Evolutionary conservation across 495 filamentous ascomycete genomes (phyloP).

Genomic region (Tuber melanosporum): DNA sequence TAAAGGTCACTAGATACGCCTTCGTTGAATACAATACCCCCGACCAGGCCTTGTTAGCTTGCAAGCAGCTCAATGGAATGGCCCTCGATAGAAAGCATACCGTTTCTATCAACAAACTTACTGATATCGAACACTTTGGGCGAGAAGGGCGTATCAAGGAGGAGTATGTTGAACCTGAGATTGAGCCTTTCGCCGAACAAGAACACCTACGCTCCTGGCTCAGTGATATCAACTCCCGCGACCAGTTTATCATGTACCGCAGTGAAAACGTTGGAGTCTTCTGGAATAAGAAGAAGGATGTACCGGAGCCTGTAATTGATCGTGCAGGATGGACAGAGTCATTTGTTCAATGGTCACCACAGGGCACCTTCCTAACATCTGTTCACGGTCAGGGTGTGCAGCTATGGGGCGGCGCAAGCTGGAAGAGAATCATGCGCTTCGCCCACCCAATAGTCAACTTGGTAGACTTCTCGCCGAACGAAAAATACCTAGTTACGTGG

Average conservation of each 20-base stretch:
- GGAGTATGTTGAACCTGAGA: constrained; percentile 68
- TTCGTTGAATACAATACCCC: constrained; percentile 95
- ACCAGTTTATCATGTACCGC: constrained; percentile 89
- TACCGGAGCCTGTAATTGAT: constrained; percentile 80
- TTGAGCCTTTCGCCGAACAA: constrained; percentile 77
- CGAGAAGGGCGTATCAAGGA: constrained; percentile 88
- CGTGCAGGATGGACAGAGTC: constrained; percentile 92
- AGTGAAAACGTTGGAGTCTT: constrained; percentile 86
- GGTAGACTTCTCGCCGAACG: constrained; percentile 87
- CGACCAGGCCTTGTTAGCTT: constrained; percentile 79
- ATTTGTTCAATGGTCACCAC: constrained; percentile 95
- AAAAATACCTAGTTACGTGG: constrained; percentile 94
- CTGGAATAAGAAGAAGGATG: constrained; percentile 95
- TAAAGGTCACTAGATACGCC: constrained; percentile 57
- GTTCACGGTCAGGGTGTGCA: constrained; percentile 93
- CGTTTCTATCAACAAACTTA: constrained; percentile 91
- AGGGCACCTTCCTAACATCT: constrained; percentile 87
- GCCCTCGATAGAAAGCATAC: constrained; percentile 94
- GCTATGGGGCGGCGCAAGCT: constrained; percentile 86
- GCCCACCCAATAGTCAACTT: constrained; percentile 91
- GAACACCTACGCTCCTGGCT: constrained; percentile 94
- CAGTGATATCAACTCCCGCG: constrained; percentile 73
- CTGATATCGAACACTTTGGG: constrained; percentile 93
- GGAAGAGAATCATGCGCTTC: constrained; percentile 85
- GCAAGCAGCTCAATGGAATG: constrained; percentile 72